Base-by-base conservation (phyloP, 2,329 filamentous ascomycete genomes). In the Cyanodermella asteris region DNA sequence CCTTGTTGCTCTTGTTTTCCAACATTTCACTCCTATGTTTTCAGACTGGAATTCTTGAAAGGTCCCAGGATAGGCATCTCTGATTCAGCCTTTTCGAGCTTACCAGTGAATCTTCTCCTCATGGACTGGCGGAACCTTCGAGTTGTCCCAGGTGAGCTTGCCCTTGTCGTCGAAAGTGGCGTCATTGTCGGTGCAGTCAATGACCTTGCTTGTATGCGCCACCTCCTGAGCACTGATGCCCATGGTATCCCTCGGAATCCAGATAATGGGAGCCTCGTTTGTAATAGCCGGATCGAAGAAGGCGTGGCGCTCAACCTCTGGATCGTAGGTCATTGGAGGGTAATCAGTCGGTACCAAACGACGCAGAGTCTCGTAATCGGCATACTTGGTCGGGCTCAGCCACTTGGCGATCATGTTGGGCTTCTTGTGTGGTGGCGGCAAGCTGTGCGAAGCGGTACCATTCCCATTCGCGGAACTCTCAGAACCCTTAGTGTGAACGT, bases 201-300 rank as follows among this genome's bases (percentile, higher is more conserved):
- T 75, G 16, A 76, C 61, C 38, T 62, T 65, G 35, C 56, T 56
- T 1, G 74, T 75, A 38, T 87, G 74, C 8, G 56, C 56, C 26
- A 87, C 58, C 47, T 91, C 81, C 43, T 90, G 75, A 38, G 59
- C 59, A 27, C 70, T 78, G 20, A 91, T 64, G 7, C 78, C 75
- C 13, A 69, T 63, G 2, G 60, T 50, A 39, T 91, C 81, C 29
- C 64, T 58, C 0, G 81, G 78, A 27, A 91, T 75, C 81, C 81
- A 91, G n/a, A 91, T 55, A 16, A 78, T 51, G 2, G 76, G 75
- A 2, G 63, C 48, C 36, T 58, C 35, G 31, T 64, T 56, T 13
- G 47, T 62, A 41, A 84, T 59, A 0, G 72, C 61, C 0, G 80
- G 77, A 33, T 81, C 70, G 46, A 64, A 64, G 49, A 78, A 84